Percentiles rank a stretch among this genome's conserved stretches.
These are phyloP conservation scores for Penicillium psychrosexuale DNA, from an alignment of 2,329 filamentous ascomycete genomes.

Conservation along the genomic window DNA sequence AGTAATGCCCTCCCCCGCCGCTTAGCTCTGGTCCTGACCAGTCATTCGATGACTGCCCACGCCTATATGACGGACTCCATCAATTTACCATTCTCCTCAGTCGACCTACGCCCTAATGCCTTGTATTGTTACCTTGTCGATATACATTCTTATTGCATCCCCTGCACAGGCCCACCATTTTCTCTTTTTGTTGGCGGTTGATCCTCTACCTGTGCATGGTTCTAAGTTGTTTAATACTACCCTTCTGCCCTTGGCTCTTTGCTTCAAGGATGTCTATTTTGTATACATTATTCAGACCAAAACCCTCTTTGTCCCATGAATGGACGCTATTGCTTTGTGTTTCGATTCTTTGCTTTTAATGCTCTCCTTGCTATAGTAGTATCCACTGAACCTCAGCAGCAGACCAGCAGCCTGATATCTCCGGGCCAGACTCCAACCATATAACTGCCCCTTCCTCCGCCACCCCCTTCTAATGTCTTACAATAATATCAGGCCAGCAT, in stretches of 20 bases:
- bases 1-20: constrained; percentile 29
- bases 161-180: constrained; percentile 21
- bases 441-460: neutral
- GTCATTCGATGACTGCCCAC: constrained; percentile 23
- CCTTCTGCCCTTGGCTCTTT: constrained; percentile 7
- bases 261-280: constrained; percentile 5
- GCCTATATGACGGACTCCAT: constrained; percentile 18
- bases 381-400: neutral
- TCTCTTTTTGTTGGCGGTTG: constrained; percentile 11
- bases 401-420: neutral
- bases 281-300: neutral
- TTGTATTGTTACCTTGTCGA: constrained; percentile 25
- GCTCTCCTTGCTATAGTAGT: neutral
- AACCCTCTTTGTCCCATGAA: neutral
- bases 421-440: neutral
- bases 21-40: constrained; percentile 10
- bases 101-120: constrained; percentile 22
- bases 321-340: neutral
- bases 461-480: neutral
- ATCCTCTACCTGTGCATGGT: constrained; percentile 16
- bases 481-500: constrained; percentile 8
- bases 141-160: constrained; percentile 22
- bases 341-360: neutral
- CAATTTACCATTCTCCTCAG: constrained; percentile 9
- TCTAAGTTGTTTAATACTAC: constrained; percentile 29